Conservation (phyloP, 2,329 filamentous ascomycete genomes). For the Huntiella decipiens region DNA sequence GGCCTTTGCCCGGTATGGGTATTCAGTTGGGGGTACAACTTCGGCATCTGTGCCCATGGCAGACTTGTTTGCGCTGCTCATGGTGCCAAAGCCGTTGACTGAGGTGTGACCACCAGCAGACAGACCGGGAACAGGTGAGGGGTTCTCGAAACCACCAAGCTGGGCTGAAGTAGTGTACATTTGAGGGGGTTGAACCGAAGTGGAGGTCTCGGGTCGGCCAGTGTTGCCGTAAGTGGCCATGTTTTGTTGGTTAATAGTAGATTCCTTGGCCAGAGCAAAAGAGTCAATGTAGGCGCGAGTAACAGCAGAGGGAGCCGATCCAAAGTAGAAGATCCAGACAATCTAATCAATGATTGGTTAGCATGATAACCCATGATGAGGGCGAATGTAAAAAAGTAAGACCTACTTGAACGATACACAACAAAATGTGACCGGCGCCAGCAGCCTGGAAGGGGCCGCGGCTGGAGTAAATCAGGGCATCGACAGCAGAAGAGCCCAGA, state of each 20-base stretch:
- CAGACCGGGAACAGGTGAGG: constrained; percentile 61
- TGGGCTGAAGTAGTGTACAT: constrained; percentile 97
- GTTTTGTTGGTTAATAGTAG: constrained; percentile 44
- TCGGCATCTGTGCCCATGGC: constrained; percentile 31
- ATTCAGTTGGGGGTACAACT: constrained; percentile 64
- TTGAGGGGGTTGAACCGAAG: constrained; percentile 61
- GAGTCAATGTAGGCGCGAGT: constrained; percentile 88
- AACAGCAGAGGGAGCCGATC: constrained; percentile 69
- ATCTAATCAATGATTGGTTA: constrained; percentile 35
- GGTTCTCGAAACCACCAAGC: constrained; percentile 89
- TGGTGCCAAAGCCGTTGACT: constrained; percentile 16
- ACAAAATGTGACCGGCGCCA: constrained; percentile 78
- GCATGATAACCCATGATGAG: not conserved
- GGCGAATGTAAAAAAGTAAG: constrained; percentile 12
- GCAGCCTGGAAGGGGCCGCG: constrained; percentile 63
- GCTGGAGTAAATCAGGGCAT: constrained; percentile 62
- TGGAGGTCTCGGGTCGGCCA: constrained; percentile 65
- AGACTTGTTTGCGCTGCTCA: constrained; percentile 13
- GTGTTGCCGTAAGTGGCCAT: constrained; percentile 56
- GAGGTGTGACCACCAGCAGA: constrained; percentile 31
- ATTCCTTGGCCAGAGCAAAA: constrained; percentile 83
- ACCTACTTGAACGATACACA: constrained; percentile 79
- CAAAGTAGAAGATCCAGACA: constrained; percentile 98
- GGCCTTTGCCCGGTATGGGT: constrained; percentile 92
- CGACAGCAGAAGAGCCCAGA: constrained; percentile 69